Base-by-base conservation (phyloP, 73 alveolate genomes). In the Tetrahymena malaccensis region DNA sequence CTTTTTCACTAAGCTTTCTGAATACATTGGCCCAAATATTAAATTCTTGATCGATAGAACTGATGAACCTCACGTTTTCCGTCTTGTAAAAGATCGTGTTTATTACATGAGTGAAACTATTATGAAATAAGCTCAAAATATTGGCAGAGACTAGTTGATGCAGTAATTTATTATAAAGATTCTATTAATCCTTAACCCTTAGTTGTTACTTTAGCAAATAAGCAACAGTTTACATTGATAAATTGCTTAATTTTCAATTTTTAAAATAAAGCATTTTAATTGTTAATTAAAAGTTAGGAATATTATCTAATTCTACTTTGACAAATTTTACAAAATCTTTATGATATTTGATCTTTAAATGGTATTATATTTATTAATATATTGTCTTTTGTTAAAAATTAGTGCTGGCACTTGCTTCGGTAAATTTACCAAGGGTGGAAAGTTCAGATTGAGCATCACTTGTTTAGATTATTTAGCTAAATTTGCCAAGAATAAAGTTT, bases 321-420 rank as follows among this genome's bases (percentile, higher is more conserved):
- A 50, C 31, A 44, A 50, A 5, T 1, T 50, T 50, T 21, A 50
- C 22, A 50, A 19, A 35, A 50, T 50, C 22, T 50, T 50, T 50
- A 50, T 19, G 22, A 5, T 50, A 19, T 11, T 50, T 97, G 34
- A 95, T 19, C 11, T n/a, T 22, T n/a, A 70, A 19, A n/a, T 27
- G 5, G 10, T 16, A 57, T 57, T 16, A 1, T 57, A 57, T n/a
- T 57, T 50, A 50, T 50, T 50, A 50, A 50, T 1, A 50, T 11
- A 21, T 50, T 84, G 1, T 31, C n/a, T 15, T 94, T 11, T 84
- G 11, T 12, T 21, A 33, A 25, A 25, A n/a, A 10, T 40, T 40
- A 89, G 96, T 44, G 98, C 98, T 94, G 99, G 99, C 33, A 98
- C 99, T 22, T 98, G 98, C 96, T 97, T 99, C 85, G 99, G 99